A percentile compares a stretch with the other conserved stretches of the same genome.
phyloP scores from a whole-genome alignment of 768 basidiomycete genomes.

The Suillus discolor region DNA sequence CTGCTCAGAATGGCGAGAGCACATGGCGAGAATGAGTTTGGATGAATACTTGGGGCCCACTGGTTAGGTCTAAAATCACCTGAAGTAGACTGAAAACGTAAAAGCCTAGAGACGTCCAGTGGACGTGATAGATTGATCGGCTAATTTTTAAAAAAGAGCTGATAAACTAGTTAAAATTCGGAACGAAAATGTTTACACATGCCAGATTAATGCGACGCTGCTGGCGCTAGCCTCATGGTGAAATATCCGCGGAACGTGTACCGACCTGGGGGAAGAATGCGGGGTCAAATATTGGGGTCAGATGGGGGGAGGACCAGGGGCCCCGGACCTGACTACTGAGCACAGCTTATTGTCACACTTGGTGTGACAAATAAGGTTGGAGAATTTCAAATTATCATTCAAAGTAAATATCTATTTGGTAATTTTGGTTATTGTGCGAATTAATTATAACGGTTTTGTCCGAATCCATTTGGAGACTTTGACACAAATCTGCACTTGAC shows the following conservation, averaged over 20 bases:
- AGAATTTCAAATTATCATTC: slow-evolving; percentile 22
- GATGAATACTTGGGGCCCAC: slow-evolving; percentile 7
- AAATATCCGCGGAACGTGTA: slow-evolving; percentile 1
- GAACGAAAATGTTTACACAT: not conserved
- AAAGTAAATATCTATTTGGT: slow-evolving; percentile 10
- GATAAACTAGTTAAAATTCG: not conserved
- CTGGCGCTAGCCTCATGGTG: not conserved
- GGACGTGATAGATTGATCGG: slow-evolving; percentile 8
- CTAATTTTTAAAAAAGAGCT: not conserved
- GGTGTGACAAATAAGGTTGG: slow-evolving; percentile 14
- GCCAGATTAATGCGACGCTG: not conserved
- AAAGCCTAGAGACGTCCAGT: slow-evolving; percentile 10
- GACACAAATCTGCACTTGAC: slow-evolving; percentile 5
- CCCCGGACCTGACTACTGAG: not conserved
- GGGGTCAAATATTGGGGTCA: slow-evolving; percentile 10
- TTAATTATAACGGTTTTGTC: not conserved
- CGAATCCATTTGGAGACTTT: slow-evolving; percentile 24
- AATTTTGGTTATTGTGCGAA: slow-evolving; percentile 16
- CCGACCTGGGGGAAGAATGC: slow-evolving; percentile 3
- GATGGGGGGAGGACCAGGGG: not conserved
- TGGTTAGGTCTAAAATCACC: slow-evolving; percentile 10
- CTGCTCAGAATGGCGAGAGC: slow-evolving; percentile 11
- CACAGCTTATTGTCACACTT: not conserved
- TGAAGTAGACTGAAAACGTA: slow-evolving; percentile 16
- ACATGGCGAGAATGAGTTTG: slow-evolving; percentile 12